Evolutionary conservation across 352 stramenopile species (phyloP).

Genomic region (Ochromonadaceae sp.): DNA sequence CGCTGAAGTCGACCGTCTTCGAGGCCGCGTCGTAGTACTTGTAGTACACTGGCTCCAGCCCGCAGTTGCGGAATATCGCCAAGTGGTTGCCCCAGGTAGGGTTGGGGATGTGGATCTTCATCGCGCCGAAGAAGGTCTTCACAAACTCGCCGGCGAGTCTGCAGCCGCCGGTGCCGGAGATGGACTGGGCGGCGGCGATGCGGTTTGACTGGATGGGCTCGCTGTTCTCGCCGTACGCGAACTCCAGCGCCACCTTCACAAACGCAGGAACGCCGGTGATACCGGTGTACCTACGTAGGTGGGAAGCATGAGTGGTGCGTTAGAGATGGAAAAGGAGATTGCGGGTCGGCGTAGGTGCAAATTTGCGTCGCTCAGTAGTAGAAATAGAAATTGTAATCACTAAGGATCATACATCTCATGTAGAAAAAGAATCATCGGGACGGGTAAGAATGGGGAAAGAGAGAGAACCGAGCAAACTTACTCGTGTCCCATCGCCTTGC

Average conservation of each 20-base stretch:
- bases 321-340: neutral
- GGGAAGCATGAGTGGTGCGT: neutral
- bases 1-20: slow-evolving; percentile 33
- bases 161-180: slow-evolving; percentile 93
- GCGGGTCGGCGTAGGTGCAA: neutral
- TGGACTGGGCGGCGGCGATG: slow-evolving; percentile 82
- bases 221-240: slow-evolving; percentile 91
- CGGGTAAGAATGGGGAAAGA: neutral
- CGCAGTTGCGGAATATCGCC: slow-evolving; percentile 58
- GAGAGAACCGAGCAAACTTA: slow-evolving; percentile 47
- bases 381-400: too few relatives aligned
- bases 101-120: slow-evolving; percentile 92
- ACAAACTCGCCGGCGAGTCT: slow-evolving; percentile 90
- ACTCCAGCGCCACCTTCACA: slow-evolving; percentile 75
- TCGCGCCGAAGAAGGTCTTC: slow-evolving; percentile 57
- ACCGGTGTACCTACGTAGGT: slow-evolving; percentile 32
- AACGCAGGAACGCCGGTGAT: slow-evolving; percentile 79
- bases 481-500: slow-evolving; percentile 85
- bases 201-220: slow-evolving; percentile 62
- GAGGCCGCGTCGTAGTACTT: slow-evolving; percentile 60
- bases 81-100: slow-evolving; percentile 99
- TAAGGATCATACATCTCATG: too few relatives aligned
- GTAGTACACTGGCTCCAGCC: slow-evolving; percentile 56
- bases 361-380: too few relatives aligned
- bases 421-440: too few relatives aligned